Evolutionary conservation across 2,329 filamentous ascomycete species (phyloP).

Genomic region (Cercospora brassicicola): DNA sequence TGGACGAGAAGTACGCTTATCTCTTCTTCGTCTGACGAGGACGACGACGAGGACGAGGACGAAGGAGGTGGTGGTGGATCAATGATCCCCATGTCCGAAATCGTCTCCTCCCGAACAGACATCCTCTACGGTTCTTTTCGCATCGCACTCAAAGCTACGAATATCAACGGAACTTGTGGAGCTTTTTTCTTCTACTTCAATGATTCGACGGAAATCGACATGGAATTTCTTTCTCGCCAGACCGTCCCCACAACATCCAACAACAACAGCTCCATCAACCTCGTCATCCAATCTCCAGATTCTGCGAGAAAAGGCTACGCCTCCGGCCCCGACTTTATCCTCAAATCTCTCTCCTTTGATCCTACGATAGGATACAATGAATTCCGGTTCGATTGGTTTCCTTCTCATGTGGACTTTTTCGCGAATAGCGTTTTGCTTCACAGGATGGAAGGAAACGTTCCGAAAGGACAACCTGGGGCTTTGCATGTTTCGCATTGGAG

Average conservation of each 20-base stretch:
- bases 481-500: constrained; percentile 75
- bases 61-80: not conserved
- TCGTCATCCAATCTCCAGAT: constrained; percentile 70
- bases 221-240: constrained; percentile 67
- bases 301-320: constrained; percentile 62
- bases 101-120: constrained; percentile 62
- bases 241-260: not conserved
- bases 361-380: constrained; percentile 69
- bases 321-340: constrained; percentile 56
- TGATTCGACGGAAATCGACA: constrained; percentile 76
- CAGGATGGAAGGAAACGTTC: constrained; percentile 48
- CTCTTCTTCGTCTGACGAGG: not conserved
- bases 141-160: constrained; percentile 64
- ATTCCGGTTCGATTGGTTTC: constrained; percentile 75
- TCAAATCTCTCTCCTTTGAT: constrained; percentile 63
- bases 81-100: constrained; percentile 62
- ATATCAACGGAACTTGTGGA: constrained; percentile 66
- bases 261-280: constrained; percentile 62
- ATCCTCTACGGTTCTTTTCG: constrained; percentile 70
- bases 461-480: constrained; percentile 59
- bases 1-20: constrained; percentile 50
- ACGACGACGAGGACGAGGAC: not conserved
- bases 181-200: constrained; percentile 84
- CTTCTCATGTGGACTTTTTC: constrained; percentile 65
- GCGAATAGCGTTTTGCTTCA: constrained; percentile 64